Conservation (phyloP, 495 filamentous ascomycete species). For the Darksidea phi region DNA sequence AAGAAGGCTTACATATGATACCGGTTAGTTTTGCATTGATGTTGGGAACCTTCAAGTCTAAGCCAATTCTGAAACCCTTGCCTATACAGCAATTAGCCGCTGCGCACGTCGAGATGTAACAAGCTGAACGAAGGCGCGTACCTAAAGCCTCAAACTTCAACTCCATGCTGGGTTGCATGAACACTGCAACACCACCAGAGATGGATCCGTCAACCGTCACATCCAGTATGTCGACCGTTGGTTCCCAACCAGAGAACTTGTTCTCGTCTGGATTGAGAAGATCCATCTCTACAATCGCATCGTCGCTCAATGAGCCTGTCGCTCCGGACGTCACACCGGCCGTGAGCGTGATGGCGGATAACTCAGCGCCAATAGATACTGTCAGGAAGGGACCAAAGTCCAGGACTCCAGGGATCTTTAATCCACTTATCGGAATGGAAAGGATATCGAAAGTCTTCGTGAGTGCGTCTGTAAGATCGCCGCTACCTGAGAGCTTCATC, state of each 20-base stretch:
- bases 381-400: constrained; percentile 44
- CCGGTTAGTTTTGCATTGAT: constrained; percentile 36
- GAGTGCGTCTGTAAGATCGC: constrained; percentile 32
- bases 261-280: constrained; percentile 38
- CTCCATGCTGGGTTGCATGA: constrained; percentile 38
- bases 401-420: constrained; percentile 41
- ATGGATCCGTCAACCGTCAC: constrained; percentile 40
- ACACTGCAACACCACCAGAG: constrained; percentile 31
- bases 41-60: constrained; percentile 42
- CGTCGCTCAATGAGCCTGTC: constrained; percentile 33
- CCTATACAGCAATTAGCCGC: constrained; percentile 15
- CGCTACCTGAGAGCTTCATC: constrained; percentile 37
- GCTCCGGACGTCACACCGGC: constrained; percentile 38
- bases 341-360: constrained; percentile 38
- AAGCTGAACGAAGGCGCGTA: constrained; percentile 14
- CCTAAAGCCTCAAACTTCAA: constrained; percentile 39
- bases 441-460: constrained; percentile 33
- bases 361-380: constrained; percentile 36
- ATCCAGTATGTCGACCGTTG: constrained; percentile 31
- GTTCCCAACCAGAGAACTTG: constrained; percentile 41
- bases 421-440: constrained; percentile 41
- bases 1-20: constrained; percentile 36
- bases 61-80: constrained; percentile 42
- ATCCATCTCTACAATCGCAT: constrained; percentile 40
- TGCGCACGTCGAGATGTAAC: neutral